A percentile compares a stretch with the other conserved stretches of the same genome.
Conservation (phyloP, 148 eudicot genomes). For the Suaeda aralocaspica region DNA sequence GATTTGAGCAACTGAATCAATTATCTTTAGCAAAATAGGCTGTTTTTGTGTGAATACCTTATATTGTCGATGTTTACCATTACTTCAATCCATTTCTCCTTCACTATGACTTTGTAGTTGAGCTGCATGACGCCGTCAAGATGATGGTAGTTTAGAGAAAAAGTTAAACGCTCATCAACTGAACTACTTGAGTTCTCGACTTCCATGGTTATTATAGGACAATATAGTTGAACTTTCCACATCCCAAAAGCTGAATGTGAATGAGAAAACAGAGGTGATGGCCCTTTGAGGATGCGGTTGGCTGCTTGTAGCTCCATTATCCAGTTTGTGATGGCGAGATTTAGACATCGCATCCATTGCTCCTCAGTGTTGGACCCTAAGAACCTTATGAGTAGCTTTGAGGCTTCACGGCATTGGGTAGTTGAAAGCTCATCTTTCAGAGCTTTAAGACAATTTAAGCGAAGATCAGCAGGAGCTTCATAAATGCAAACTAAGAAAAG, state of each 20-base stretch:
- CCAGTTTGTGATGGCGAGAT: constrained; percentile 84
- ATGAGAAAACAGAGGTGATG: constrained; percentile 64
- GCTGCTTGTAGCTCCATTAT: constrained; percentile 39
- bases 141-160: constrained; percentile 71
- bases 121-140: constrained; percentile 50
- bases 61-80: constrained; percentile 63
- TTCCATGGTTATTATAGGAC: constrained; percentile 89
- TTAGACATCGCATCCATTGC: constrained; percentile 73
- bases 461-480: constrained; percentile 72
- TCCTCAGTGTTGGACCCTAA: constrained; percentile 65
- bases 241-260: constrained; percentile 52
- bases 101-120: constrained; percentile 25
- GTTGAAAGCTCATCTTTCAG: constrained; percentile 50
- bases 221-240: constrained; percentile 83
- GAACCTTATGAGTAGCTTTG: constrained; percentile 47
- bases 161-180: constrained; percentile 54
- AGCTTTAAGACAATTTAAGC: constrained; percentile 38
- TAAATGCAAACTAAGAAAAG: constrained; percentile 69
- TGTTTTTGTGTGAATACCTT: constrained; percentile 40
- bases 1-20: background rate
- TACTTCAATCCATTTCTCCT: constrained; percentile 60
- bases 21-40: background rate
- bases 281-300: constrained; percentile 38
- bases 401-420: constrained; percentile 32
- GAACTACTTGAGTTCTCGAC: constrained; percentile 45